Base-by-base conservation (phyloP, 2,329 filamentous ascomycete genomes). In the Lizonia empirigonia region DNA sequence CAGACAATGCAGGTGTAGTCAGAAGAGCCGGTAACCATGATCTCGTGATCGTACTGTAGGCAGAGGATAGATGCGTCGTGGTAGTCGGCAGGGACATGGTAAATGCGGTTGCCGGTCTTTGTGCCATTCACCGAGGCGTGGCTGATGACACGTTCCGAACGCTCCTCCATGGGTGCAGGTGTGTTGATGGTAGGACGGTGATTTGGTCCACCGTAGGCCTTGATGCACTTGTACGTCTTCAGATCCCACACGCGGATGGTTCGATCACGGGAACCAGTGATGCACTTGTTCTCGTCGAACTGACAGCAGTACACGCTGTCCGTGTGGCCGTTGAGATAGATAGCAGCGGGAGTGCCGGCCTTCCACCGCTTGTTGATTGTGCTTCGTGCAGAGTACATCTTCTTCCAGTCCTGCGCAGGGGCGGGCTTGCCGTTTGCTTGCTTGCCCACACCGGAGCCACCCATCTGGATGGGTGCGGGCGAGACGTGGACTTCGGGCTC, bases 261-360 rank as follows among this genome's bases (percentile, higher is more conserved):
- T 70, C 90, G 90, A 75, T 99, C 94, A 56, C 94, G 87, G 8
- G 93, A 97, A 22, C 94, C 94, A 2, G 94, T 97, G 60, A 99
- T 92, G 68, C 97, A 96, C 75, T 97, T 99, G 69, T 89, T 82
- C 87, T 97, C 93, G 72, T 99, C 94, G 71, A 97, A 99, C 70
- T 99, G 94, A 49, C 96, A 84, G 74, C 94, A 99, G 76, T 99
- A 99, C 50, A 99, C 95, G 60, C 91, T 97, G 72, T 99, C 94
- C 20, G 87, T 86, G 71, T 99, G 94, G 2, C 94, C 94, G 64
- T 94, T 91, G 18, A 99, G 82, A 72, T 97, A 97, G 48, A 96
- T 85, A 0, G 91, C 87, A 36, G 85, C 87, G 7, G 91, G 90
- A 59, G 87, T 86, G 48, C 89, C 88, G 41, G 86, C 78, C 63